Percentiles rank a stretch among this genome's conserved stretches.
These are phyloP conservation scores for Nematocida ironsii DNA, from an alignment of 371 early-diverging fungal genomes.

Conservation along the genomic window DNA sequence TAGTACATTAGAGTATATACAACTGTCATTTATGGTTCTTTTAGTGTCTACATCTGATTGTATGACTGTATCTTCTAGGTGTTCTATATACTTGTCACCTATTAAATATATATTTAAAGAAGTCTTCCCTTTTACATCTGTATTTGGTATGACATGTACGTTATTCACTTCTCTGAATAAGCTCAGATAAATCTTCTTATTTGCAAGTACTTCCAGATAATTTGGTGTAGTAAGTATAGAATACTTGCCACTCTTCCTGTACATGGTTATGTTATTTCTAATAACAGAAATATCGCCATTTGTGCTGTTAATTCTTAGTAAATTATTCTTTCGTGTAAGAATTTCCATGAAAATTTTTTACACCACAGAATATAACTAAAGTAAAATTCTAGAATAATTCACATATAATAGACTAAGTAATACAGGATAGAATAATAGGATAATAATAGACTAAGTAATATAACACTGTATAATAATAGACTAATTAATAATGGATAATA, in stretches of 20 bases:
- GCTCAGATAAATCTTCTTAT: constrained; percentile 9
- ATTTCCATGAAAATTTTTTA: constrained; percentile 32
- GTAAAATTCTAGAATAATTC: too few relatives aligned
- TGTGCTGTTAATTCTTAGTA: constrained; percentile 2
- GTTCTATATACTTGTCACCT: constrained; percentile 43
- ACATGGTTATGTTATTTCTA: constrained; percentile 6
- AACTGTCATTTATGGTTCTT: not conserved
- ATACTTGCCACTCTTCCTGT: constrained; percentile 26
- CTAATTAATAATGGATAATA: too few relatives aligned
- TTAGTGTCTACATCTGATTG: not conserved
- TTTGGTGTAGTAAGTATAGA: not conserved
- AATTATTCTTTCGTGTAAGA: constrained; percentile 21
- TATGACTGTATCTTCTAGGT: constrained; percentile 1
- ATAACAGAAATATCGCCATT: not conserved
- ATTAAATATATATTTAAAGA: not conserved
- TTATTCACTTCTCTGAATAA: constrained; percentile 20
- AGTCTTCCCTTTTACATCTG: not conserved
- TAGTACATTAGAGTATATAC: not conserved
- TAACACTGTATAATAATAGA: too few relatives aligned
- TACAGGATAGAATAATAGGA: too few relatives aligned
- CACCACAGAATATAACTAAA: too few relatives aligned
- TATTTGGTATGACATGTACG: constrained; percentile 7
- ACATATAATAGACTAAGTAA: too few relatives aligned
- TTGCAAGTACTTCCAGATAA: constrained; percentile 29
- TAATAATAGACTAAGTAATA: too few relatives aligned